These are phyloP conservation scores for Isabelozyma pseudorhagii DNA, from an alignment of 805 yeast genomes.

Conservation along the genomic window DNA sequence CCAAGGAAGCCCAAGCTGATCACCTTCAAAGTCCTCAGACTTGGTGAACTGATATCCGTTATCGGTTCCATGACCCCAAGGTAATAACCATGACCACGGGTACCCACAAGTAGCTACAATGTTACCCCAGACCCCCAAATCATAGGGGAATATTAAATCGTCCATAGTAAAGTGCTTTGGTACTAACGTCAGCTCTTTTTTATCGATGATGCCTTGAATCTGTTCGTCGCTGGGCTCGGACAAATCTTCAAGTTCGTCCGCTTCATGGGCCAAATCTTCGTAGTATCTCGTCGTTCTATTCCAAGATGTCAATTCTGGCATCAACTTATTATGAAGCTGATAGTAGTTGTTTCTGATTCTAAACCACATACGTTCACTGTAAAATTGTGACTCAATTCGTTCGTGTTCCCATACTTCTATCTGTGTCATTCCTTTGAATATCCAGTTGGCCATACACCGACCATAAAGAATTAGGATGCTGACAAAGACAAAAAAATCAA, in stretches of 20 bases:
- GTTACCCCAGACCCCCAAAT: conserved; percentile 60
- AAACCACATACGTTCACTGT: conserved; percentile 52
- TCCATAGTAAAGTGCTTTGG: conserved; percentile 49
- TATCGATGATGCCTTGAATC: neutral
- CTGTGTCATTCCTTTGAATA: conserved; percentile 72
- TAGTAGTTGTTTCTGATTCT: conserved; percentile 45
- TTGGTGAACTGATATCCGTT: conserved; percentile 58
- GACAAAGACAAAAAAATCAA: conserved; percentile 56
- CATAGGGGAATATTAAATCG: conserved; percentile 82
- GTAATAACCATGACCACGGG: conserved; percentile 61
- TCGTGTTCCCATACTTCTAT: conserved; percentile 93
- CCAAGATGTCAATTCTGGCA: conserved; percentile 51
- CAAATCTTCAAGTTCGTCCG: conserved; percentile 1
- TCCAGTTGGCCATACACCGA: conserved; percentile 56
- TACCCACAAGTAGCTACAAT: conserved; percentile 57
- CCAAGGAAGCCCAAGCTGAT: conserved; percentile 76
- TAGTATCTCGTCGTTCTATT: conserved; percentile 18
- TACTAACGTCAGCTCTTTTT: conserved; percentile 13
- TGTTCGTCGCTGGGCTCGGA: conserved; percentile 2
- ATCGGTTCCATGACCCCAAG: conserved; percentile 64
- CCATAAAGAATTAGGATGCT: conserved; percentile 58
- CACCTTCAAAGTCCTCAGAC: conserved; percentile 49
- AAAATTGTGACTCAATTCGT: conserved; percentile 65
- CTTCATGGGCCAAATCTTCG: conserved; percentile 8
- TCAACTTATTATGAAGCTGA: conserved; percentile 33